A percentile compares a stretch with the other conserved stretches of the same genome.
Conservation (phyloP, 805 yeast genomes). For the Peterozyma xylosa region DNA sequence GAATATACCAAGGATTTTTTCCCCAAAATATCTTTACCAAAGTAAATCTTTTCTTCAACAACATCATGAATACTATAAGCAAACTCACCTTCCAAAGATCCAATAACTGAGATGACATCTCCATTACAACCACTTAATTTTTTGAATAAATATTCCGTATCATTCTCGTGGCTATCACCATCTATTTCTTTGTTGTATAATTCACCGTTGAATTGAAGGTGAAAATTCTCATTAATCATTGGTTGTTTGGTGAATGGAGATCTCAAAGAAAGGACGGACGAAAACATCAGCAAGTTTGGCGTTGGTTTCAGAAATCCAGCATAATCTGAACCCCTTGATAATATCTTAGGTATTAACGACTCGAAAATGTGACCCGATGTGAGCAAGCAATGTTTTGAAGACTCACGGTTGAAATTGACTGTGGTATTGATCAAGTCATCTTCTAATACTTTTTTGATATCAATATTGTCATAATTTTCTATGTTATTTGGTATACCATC, state of each 20-base stretch:
- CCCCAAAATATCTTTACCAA: slow-evolving; percentile 83
- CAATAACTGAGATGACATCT: slow-evolving; percentile 30
- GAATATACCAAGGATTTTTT: slow-evolving; percentile 63
- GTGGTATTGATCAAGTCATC: slow-evolving; percentile 4
- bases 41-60: slow-evolving; percentile 37
- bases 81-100: slow-evolving; percentile 69
- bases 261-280: slow-evolving; percentile 77
- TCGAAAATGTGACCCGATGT: slow-evolving; percentile 17
- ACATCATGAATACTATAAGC: slow-evolving; percentile 54
- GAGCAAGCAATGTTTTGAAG: slow-evolving; percentile 13
- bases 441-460: slow-evolving; percentile 5
- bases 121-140: slow-evolving; percentile 17
- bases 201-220: slow-evolving; percentile 87
- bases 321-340: slow-evolving; percentile 62
- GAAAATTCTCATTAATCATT: slow-evolving; percentile 19
- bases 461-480: slow-evolving; percentile 7
- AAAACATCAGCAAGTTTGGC: slow-evolving; percentile 30
- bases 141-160: slow-evolving; percentile 47
- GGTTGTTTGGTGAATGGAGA: slow-evolving; percentile 81
- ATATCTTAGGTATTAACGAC: slow-evolving; percentile 33
- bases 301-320: slow-evolving; percentile 19
- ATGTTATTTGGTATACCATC: slow-evolving; percentile 1
- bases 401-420: slow-evolving; percentile 8
- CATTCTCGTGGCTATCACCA: slow-evolving; percentile 35
- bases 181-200: slow-evolving; percentile 57